Conservation (phyloP, 441 rosid genomes). For the Caryocar brasiliense region DNA sequence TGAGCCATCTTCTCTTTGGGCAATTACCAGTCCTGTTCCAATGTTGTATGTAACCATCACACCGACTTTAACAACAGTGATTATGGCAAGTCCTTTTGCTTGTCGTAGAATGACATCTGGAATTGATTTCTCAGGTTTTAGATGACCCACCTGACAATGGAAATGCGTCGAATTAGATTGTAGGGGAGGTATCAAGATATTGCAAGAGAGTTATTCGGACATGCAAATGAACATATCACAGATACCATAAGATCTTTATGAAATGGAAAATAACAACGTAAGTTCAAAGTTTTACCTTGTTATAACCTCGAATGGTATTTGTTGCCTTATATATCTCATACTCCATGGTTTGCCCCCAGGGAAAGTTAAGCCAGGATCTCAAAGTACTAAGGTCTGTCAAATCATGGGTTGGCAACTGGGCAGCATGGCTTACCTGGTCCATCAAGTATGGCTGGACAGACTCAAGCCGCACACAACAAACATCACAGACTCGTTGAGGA, state of each 20-base stretch:
- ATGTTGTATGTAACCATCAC: constrained; percentile 85
- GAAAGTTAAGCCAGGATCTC: constrained; percentile 97
- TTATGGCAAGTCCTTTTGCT: constrained; percentile 90
- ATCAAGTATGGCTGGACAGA: constrained; percentile 85
- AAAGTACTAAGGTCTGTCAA: constrained; percentile 91
- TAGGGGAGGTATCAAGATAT: background rate
- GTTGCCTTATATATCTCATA: constrained; percentile 86
- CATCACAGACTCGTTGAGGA: constrained; percentile 93
- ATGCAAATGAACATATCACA: too few relatives aligned
- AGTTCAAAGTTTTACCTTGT: constrained; percentile 38
- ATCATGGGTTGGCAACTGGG: constrained; percentile 79
- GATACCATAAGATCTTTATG: too few relatives aligned
- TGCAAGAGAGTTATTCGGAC: too few relatives aligned
- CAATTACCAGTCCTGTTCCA: constrained; percentile 89
- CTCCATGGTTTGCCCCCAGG: constrained; percentile 92
- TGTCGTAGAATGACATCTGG: constrained; percentile 68
- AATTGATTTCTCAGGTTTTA: constrained; percentile 72
- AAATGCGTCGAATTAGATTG: constrained; percentile 1
- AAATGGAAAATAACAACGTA: background rate
- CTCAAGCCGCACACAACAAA: constrained; percentile 80
- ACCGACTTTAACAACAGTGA: constrained; percentile 80
- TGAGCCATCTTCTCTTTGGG: constrained; percentile 75
- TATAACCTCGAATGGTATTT: constrained; percentile 61
- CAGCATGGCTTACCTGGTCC: constrained; percentile 91
- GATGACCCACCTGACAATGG: constrained; percentile 50